phyloP scores from a whole-genome alignment of 2,329 filamentous ascomycete genomes.

The Tolypocladium amazonense region DNA sequence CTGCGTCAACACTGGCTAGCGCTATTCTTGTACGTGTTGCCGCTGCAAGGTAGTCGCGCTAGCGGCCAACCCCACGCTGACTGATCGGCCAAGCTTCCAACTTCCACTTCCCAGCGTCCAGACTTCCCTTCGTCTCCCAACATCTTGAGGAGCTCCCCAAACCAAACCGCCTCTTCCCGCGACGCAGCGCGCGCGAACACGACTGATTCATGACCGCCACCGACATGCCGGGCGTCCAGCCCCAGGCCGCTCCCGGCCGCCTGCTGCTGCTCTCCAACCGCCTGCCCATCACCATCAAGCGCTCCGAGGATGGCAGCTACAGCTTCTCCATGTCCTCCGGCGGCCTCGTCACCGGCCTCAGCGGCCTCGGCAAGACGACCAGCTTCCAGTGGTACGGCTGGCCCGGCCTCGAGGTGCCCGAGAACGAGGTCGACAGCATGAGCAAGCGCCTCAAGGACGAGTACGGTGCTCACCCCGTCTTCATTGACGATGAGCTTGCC shows the following conservation, averaged over 20 bases:
- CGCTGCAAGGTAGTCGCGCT: not conserved
- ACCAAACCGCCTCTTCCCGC: not conserved
- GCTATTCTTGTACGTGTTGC: not conserved
- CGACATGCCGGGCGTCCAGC: slow-evolving; percentile 22
- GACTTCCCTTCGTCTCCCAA: not conserved
- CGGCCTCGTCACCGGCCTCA: slow-evolving; percentile 86
- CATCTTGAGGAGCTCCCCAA: not conserved
- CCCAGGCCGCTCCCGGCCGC: slow-evolving; percentile 29
- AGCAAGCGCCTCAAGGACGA: slow-evolving; percentile 73
- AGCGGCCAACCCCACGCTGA: not conserved
- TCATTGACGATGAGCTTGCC: slow-evolving; percentile 85
- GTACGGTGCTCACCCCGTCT: slow-evolving; percentile 83
- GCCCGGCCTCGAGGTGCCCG: slow-evolving; percentile 87
- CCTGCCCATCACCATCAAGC: slow-evolving; percentile 92
- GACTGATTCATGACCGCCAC: not conserved
- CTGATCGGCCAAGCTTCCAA: not conserved
- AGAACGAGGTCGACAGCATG: slow-evolving; percentile 66
- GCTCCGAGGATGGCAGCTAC: slow-evolving; percentile 83
- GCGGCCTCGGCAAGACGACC: slow-evolving; percentile 81
- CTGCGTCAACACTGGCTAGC: not conserved
- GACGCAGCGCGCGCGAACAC: not conserved
- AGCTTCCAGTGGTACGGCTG: slow-evolving; percentile 98
- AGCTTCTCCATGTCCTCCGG: slow-evolving; percentile 95
- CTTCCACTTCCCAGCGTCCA: not conserved
- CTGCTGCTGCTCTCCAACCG: slow-evolving; percentile 89